Evolutionary conservation across 306 rosid species (phyloP).

Genomic region (Arachis hypogaea): DNA sequence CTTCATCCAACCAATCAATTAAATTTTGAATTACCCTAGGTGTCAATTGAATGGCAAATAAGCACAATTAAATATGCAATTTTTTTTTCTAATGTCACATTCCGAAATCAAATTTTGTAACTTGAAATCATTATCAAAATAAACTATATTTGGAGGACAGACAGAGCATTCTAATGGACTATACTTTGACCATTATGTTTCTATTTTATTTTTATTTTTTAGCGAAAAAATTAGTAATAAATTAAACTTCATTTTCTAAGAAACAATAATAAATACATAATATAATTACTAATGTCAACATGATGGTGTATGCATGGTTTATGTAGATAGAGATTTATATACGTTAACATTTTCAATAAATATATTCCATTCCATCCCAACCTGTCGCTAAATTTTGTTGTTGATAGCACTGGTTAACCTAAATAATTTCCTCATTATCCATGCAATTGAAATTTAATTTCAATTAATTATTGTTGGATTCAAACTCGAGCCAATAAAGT

Average conservation of each 20-base stretch:
- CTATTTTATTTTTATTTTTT: background rate
- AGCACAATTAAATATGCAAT: background rate
- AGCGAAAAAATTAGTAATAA: background rate
- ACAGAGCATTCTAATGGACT: slow-evolving; percentile 33
- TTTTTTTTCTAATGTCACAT: background rate
- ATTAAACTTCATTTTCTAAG: slow-evolving; percentile 3
- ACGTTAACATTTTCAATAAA: too few species aligned
- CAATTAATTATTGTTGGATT: slow-evolving; percentile 14
- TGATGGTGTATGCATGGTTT: slow-evolving; percentile 3
- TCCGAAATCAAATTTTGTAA: slow-evolving; percentile 4
- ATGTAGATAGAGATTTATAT: too few species aligned
- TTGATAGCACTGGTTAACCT: background rate
- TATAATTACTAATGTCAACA: background rate
- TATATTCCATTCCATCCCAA: background rate
- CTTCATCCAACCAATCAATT: background rate
- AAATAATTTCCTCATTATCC: slow-evolving; percentile 13
- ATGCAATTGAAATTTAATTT: background rate
- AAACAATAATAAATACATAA: background rate
- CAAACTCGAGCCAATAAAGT: slow-evolving; percentile 15
- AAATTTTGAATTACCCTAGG: background rate
- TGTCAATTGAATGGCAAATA: background rate
- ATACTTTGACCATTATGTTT: slow-evolving; percentile 28
- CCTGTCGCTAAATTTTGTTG: background rate
- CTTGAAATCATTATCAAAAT: background rate
- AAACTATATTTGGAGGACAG: slow-evolving; percentile 8